Evolutionary conservation across 2,329 filamentous ascomycete species (phyloP).

Genomic region (Fusarium stilboides): DNA sequence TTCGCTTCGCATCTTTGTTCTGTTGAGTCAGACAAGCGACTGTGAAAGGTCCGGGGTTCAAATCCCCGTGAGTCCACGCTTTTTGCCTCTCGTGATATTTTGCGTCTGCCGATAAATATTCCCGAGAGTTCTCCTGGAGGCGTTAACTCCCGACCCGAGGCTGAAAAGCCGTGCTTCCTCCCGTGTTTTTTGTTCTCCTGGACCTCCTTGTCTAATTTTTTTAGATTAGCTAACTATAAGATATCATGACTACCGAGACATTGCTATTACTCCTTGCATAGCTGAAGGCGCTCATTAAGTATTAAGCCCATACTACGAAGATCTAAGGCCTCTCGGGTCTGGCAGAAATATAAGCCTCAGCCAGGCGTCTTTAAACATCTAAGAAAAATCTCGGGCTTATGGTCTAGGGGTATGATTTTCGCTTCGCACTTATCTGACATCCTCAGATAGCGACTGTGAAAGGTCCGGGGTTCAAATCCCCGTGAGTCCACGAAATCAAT

Average conservation of each 20-base stretch:
- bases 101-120: not conserved
- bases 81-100: accelerated
- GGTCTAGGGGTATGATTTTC: constrained; percentile 3
- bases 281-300: too few species aligned
- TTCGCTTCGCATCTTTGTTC: constrained; percentile 1
- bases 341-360: too few species aligned
- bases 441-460: not conserved
- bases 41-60: constrained; percentile 2
- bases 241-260: too few species aligned
- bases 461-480: constrained; percentile 1
- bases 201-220: too few species aligned
- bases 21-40: not conserved
- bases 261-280: too few species aligned
- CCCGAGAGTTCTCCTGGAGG: too few species aligned
- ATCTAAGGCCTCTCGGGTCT: too few species aligned
- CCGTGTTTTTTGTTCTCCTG: not conserved
- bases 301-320: too few species aligned
- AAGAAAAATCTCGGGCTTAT: not conserved
- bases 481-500: not conserved
- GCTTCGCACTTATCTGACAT: not conserved
- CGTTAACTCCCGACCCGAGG: too few species aligned
- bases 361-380: accelerated
- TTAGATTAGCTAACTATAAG: too few species aligned
- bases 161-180: too few species aligned
- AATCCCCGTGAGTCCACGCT: constrained; percentile 3